Evolutionary conservation across 169 alveolate species (phyloP).

Genomic region (Plasmodium knowlesi): DNA sequence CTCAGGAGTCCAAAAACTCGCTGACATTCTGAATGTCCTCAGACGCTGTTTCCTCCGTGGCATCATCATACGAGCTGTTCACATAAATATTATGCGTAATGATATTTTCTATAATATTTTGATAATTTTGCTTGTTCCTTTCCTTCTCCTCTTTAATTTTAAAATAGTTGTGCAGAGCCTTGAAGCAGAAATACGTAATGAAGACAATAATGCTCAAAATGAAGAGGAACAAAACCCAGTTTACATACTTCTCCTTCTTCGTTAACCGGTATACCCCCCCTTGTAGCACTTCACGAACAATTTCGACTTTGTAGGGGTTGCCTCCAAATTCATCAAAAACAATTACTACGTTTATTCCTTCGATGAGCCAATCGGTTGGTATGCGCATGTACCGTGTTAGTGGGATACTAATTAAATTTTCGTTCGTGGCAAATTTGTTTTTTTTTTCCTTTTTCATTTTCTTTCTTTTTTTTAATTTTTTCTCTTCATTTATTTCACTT

Average conservation of each 20-base stretch:
- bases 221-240: conserved; percentile 54
- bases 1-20: conserved; percentile 63
- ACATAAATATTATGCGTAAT: conserved; percentile 69
- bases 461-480: conserved; percentile 22
- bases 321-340: conserved; percentile 75
- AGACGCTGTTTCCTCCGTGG: conserved; percentile 46
- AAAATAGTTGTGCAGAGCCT: conserved; percentile 60
- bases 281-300: conserved; percentile 57
- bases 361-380: conserved; percentile 75
- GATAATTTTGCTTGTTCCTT: conserved; percentile 73
- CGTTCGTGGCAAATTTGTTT: conserved; percentile 45
- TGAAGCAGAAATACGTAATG: conserved; percentile 49
- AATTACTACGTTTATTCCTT: conserved; percentile 51
- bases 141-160: conserved; percentile 57
- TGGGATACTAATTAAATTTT: conserved; percentile 64
- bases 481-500: conserved; percentile 64
- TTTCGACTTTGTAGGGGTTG: conserved; percentile 61
- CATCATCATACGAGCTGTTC: conserved; percentile 63
- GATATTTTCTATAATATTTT: conserved; percentile 61
- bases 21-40: conserved; percentile 72
- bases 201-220: conserved; percentile 57
- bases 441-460: conserved; percentile 62
- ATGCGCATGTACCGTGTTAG: conserved; percentile 74
- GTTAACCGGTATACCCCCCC: conserved; percentile 73
- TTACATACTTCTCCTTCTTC: conserved; percentile 65